Conservation (phyloP, 805 yeast genomes). For the Kodamaea hsintzibuensis region DNA sequence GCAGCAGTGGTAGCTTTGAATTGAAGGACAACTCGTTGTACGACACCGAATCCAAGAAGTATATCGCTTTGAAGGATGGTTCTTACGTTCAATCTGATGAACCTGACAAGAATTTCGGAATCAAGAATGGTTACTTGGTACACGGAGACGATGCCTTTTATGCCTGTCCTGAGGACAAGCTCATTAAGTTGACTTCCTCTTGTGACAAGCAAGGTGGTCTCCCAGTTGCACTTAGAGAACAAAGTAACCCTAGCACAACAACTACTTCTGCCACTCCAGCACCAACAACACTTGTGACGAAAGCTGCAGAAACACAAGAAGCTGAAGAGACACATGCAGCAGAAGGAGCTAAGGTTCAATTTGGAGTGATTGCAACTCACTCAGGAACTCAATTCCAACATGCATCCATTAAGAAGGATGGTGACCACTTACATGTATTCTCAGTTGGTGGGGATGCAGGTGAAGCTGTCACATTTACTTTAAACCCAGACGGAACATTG, state of each 20-base stretch:
- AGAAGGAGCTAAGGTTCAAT: constrained; percentile 9
- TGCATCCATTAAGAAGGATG: constrained; percentile 25
- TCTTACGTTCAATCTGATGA: constrained; percentile 6
- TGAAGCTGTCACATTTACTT: constrained; percentile 18
- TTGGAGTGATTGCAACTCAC: constrained; percentile 19
- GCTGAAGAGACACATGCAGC: neutral
- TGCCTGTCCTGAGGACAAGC: constrained; percentile 13
- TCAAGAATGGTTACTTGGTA: constrained; percentile 16
- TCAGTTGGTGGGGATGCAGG: constrained; percentile 31
- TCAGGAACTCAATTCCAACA: constrained; percentile 25
- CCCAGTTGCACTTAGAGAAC: constrained; percentile 3
- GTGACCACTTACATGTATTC: constrained; percentile 29
- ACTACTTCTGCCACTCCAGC: neutral
- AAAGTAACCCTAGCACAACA: neutral
- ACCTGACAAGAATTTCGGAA: constrained; percentile 12
- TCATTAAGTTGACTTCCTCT: constrained; percentile 11
- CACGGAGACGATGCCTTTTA: constrained; percentile 11
- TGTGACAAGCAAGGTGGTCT: constrained; percentile 1
- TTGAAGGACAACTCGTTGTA: constrained; percentile 26
- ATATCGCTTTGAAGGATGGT: constrained; percentile 13
- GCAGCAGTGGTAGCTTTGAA: constrained; percentile 16
- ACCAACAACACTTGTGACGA: constrained; percentile 1
- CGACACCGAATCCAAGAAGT: constrained; percentile 18
- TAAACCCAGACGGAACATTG: constrained; percentile 24
- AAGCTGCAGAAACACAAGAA: neutral